Evolutionary conservation across 371 early-diverging fungal genomes (phyloP).

Genomic region (Actinomucor elegans): DNA sequence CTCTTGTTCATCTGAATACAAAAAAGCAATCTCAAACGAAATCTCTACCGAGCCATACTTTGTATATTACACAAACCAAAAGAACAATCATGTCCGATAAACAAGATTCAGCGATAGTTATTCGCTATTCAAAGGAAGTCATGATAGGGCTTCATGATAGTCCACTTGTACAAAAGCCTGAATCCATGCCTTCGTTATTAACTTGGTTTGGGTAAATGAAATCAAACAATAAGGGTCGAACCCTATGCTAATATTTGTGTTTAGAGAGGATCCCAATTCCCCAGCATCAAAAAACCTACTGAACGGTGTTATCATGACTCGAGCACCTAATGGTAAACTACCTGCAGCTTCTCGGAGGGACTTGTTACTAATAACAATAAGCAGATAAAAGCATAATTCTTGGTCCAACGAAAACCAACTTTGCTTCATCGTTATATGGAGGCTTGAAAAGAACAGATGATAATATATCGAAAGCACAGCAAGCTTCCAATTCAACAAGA

Average conservation of each 20-base stretch:
- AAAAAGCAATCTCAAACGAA: no score
- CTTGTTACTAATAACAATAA: no score
- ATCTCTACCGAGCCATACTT: no score
- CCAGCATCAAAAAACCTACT: constrained; percentile 37
- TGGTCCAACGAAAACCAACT: constrained; percentile 60
- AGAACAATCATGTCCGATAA: constrained; percentile 1
- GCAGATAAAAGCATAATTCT: constrained; percentile 55
- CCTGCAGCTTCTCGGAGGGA: no score
- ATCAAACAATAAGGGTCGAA: background rate
- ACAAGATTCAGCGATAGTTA: constrained; percentile 7
- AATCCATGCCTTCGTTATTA: constrained; percentile 43
- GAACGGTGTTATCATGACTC: constrained; percentile 36
- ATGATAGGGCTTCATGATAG: constrained; percentile 49
- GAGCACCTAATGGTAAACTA: constrained; percentile 12
- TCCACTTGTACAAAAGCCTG: constrained; percentile 51
- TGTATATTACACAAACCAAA: background rate
- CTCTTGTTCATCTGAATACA: background rate
- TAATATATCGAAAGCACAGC: constrained; percentile 15
- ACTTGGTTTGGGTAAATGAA: constrained; percentile 60
- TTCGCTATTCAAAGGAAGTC: constrained; percentile 50
- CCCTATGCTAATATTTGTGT: background rate
- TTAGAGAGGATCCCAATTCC: constrained; percentile 38
- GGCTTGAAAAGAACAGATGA: constrained; percentile 55
- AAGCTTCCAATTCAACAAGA: constrained; percentile 8
- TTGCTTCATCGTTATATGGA: constrained; percentile 54